Evolutionary conservation across 129 eudicot genomes (phyloP), one percentile per base, ranked within the genome.

Genomic region (Mikania micrantha): DNA sequence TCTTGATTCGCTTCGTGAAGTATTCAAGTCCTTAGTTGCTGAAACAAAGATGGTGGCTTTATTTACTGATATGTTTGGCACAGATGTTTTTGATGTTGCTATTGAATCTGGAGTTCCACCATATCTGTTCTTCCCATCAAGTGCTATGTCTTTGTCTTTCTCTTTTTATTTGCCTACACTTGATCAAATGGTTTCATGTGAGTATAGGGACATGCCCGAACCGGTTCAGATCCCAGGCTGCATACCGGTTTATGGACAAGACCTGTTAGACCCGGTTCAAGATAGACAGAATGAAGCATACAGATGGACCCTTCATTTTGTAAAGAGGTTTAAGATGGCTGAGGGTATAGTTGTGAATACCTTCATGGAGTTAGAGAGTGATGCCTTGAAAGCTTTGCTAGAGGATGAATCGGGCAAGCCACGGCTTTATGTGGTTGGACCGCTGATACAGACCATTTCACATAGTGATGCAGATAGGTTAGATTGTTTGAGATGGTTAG

Each of bases 191-290:
- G 83, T 79, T 24, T 12, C 80, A 41, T 76, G 77, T 21, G 90
- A 83, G 82, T 83, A 56, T 41, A 50, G 68, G 36, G 86, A 84
- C 4, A 27, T 78, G 74, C 13, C 72, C 12, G 85, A 83, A 53
- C 86, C 79, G 71, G 53, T 84, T 48, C 69, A 47, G 52, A 67
- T 84, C 56, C 90, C 95, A 12, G 95, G 95, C 0, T 87, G 90
- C 22, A 71, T 79, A 3, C 90, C 95, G 58, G 50, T 87, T 27
- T 71, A 63, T 7, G 90, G 87, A 7, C 4, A 36, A 58, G 95
- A 84, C 42, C 31, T 87, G 2, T 31, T 80, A 3, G 86, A 80
- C 59, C 85, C 90, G 38, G 27, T 69, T 15, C 90, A 79, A 10
- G 87, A 87, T 56, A 31, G 81, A 64, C 70, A 69, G 56, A 68